A percentile compares a stretch with the other conserved stretches of the same genome.
phyloP scores from a whole-genome alignment of 345 rosid genomes.

The Ceriops decandra region DNA sequence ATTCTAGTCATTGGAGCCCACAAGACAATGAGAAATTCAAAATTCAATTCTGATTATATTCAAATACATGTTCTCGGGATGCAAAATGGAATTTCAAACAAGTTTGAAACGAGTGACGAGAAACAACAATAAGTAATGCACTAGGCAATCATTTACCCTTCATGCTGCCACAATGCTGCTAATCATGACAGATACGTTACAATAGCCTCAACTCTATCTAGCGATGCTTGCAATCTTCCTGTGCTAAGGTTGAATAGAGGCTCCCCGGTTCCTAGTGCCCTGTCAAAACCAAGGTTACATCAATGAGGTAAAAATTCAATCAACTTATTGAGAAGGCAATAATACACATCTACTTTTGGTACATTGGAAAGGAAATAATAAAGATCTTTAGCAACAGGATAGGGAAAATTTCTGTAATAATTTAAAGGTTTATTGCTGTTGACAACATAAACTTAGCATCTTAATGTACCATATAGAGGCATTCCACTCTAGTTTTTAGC shows the following conservation, averaged over 20 bases:
- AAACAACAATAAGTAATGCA: not conserved
- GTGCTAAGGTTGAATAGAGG: slow-evolving; percentile 81
- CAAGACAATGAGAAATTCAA: not conserved
- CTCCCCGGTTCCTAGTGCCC: slow-evolving; percentile 74
- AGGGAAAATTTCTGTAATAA: too few relatives aligned
- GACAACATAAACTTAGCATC: too few relatives aligned
- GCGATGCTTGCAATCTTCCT: slow-evolving; percentile 74
- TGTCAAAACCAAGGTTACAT: slow-evolving; percentile 34
- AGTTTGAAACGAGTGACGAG: not conserved
- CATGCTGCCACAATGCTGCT: not conserved
- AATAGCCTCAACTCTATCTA: slow-evolving; percentile 82
- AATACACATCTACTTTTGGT: too few relatives aligned
- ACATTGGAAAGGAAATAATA: not conserved
- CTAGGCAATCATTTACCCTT: not conserved
- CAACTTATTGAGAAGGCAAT: too few relatives aligned
- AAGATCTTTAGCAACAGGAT: not conserved
- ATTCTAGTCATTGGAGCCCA: not conserved
- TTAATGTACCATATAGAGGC: too few relatives aligned
- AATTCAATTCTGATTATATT: not conserved
- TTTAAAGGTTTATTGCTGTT: too few relatives aligned
- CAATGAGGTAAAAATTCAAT: slow-evolving; percentile 5
- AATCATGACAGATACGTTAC: slow-evolving; percentile 40
- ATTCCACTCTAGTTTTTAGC: not conserved
- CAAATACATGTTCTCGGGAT: not conserved
- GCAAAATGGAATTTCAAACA: not conserved